Conservation (phyloP, 192 early-diverging fungal genomes). For the Rhizoclosmatium sp. region DNA sequence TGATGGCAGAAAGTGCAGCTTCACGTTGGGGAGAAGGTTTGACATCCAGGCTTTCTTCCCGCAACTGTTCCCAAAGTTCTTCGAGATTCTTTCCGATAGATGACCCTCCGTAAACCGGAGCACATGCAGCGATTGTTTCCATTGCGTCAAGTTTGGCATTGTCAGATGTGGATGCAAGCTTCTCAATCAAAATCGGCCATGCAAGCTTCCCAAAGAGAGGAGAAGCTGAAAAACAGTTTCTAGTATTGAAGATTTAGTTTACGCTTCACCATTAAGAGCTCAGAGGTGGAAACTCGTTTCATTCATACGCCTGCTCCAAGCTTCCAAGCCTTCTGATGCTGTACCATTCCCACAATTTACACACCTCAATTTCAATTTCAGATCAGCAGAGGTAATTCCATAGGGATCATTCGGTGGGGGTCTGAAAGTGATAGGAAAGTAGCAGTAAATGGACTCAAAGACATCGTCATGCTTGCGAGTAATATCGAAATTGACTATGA, state of each 20-base stretch:
- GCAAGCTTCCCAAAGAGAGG: conserved; percentile 65
- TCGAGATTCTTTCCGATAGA: conserved; percentile 73
- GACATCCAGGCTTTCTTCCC: conserved; percentile 81
- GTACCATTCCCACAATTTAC: background rate
- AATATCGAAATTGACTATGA: conserved; percentile 81
- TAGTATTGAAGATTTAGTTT: background rate
- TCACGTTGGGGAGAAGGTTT: conserved; percentile 73
- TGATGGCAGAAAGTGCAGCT: conserved; percentile 70
- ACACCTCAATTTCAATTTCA: conserved; percentile 79
- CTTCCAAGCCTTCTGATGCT: background rate
- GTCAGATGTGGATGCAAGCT: conserved; percentile 82
- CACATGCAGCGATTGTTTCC: conserved; percentile 83
- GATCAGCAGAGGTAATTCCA: conserved; percentile 91
- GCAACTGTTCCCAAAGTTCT: conserved; percentile 76
- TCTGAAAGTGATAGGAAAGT: conserved; percentile 99
- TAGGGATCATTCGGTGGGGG: conserved; percentile 94
- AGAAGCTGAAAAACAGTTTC: conserved; percentile 76
- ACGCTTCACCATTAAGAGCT: background rate
- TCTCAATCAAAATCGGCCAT: conserved; percentile 89
- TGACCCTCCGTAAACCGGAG: conserved; percentile 76
- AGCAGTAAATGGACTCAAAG: conserved; percentile 98
- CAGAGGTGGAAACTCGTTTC: background rate
- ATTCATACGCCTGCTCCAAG: background rate
- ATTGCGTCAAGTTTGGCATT: conserved; percentile 95
- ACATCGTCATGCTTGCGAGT: conserved; percentile 78